A percentile compares a stretch with the other conserved stretches of the same genome.
Conservation (phyloP, 441 rosid species). For the Erodium texanum region DNA sequence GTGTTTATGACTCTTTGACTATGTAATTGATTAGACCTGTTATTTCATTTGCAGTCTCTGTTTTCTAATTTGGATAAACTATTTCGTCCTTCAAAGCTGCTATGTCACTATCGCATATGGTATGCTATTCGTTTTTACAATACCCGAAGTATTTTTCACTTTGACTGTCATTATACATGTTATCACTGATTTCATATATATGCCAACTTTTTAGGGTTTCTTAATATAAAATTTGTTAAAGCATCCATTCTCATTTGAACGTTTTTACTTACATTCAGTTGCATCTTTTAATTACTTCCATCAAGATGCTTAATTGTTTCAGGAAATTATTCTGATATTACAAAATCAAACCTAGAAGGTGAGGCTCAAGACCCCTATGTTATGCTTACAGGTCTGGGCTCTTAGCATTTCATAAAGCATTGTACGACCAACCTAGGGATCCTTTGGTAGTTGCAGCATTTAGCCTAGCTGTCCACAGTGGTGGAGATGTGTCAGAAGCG, state of each 20-base stretch:
- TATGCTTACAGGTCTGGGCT: conserved; percentile 39
- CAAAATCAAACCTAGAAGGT: too few species aligned
- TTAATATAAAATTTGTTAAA: too few species aligned
- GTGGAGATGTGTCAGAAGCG: conserved; percentile 58
- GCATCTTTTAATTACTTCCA: too few species aligned
- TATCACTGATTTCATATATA: too few species aligned
- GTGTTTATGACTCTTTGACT: too few species aligned
- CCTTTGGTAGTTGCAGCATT: conserved; percentile 53
- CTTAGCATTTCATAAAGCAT: conserved; percentile 55
- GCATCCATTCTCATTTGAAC: too few species aligned
- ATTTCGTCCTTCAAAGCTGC: too few species aligned
- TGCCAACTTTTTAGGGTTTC: too few species aligned
- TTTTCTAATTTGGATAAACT: conserved; percentile 16
- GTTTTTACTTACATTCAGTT: too few species aligned
- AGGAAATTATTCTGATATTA: too few species aligned
- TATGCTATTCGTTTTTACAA: conserved; percentile 7
- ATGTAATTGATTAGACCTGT: background rate
- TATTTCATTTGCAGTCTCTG: conserved; percentile 15
- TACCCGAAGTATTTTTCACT: background rate
- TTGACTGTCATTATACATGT: background rate
- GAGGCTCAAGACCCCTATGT: too few species aligned
- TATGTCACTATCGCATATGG: conserved; percentile 25
- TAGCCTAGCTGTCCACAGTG: conserved; percentile 48
- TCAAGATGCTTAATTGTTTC: too few species aligned
- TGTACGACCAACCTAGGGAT: conserved; percentile 43